These are phyloP conservation scores for Nakazawaea holstii DNA, from an alignment of 805 yeast species.

Conservation along the genomic window DNA sequence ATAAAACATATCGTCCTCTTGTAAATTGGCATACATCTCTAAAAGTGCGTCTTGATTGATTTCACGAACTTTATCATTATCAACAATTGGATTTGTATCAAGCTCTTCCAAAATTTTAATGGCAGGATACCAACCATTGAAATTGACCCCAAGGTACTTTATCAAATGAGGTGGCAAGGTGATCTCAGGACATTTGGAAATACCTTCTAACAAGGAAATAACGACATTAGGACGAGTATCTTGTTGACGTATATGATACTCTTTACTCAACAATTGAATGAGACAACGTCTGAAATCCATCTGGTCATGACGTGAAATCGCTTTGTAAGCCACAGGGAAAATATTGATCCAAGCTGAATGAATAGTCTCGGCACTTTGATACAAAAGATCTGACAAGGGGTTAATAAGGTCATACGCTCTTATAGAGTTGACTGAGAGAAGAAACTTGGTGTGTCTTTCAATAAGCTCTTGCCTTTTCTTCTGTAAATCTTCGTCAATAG, in stretches of 20 bases:
- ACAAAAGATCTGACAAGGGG: constrained; percentile 77
- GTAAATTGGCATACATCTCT: constrained; percentile 81
- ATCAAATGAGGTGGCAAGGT: constrained; percentile 93
- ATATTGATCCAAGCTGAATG: constrained; percentile 78
- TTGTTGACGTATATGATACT: constrained; percentile 87
- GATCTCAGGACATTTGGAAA: constrained; percentile 63
- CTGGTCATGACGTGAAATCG: constrained; percentile 74
- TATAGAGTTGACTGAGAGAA: constrained; percentile 23
- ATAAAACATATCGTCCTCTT: constrained; percentile 95
- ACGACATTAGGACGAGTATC: constrained; percentile 84
- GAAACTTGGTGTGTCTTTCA: constrained; percentile 19
- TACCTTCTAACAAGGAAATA: constrained; percentile 76
- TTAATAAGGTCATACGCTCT: constrained; percentile 55
- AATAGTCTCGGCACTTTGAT: constrained; percentile 73
- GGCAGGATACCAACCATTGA: constrained; percentile 88
- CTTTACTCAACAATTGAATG: constrained; percentile 77
- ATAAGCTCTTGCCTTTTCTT: constrained; percentile 14
- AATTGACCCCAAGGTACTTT: constrained; percentile 81
- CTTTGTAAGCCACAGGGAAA: constrained; percentile 74
- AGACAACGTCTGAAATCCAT: constrained; percentile 80
- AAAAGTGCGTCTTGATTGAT: constrained; percentile 86
- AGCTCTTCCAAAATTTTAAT: constrained; percentile 78
- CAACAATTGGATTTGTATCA: constrained; percentile 51
- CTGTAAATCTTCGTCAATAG: not conserved
- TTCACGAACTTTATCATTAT: constrained; percentile 71